Conservation (phyloP, 116 monocot species). For the Posidonia oceanica region DNA sequence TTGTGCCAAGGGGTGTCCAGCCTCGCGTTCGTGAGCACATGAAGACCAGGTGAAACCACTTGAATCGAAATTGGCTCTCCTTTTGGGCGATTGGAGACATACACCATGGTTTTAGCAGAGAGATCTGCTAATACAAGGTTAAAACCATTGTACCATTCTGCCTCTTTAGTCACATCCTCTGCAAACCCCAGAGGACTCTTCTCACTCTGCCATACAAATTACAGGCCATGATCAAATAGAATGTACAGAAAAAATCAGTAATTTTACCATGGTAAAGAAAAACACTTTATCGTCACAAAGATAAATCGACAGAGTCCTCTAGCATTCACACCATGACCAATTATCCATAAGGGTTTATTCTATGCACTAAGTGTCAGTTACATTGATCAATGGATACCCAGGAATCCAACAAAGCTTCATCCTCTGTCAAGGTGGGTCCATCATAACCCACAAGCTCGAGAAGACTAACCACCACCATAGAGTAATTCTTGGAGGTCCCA, state of each 20-base stretch:
- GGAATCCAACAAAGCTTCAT: no score
- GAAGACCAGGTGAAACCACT: slow-evolving; percentile 68
- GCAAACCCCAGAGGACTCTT: slow-evolving; percentile 64
- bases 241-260: not conserved
- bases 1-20: slow-evolving; percentile 90
- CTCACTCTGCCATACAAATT: slow-evolving; percentile 33
- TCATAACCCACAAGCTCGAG: no score
- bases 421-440: no score
- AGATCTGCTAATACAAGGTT: slow-evolving; percentile 81
- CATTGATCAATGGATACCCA: no score
- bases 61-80: slow-evolving; percentile 30
- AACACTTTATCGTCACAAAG: not conserved
- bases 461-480: no score
- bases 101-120: slow-evolving; percentile 55
- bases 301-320: no score
- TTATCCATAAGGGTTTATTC: no score
- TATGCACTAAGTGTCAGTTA: no score
- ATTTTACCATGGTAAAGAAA: not conserved
- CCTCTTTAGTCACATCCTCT: slow-evolving; percentile 47
- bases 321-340: no score
- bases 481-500: no score
- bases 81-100: slow-evolving; percentile 59
- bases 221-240: not conserved
- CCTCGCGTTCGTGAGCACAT: slow-evolving; percentile 83
- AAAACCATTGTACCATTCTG: slow-evolving; percentile 73